Evolutionary conservation across 148 eudicot species (phyloP).

Genomic region (Silene conica): DNA sequence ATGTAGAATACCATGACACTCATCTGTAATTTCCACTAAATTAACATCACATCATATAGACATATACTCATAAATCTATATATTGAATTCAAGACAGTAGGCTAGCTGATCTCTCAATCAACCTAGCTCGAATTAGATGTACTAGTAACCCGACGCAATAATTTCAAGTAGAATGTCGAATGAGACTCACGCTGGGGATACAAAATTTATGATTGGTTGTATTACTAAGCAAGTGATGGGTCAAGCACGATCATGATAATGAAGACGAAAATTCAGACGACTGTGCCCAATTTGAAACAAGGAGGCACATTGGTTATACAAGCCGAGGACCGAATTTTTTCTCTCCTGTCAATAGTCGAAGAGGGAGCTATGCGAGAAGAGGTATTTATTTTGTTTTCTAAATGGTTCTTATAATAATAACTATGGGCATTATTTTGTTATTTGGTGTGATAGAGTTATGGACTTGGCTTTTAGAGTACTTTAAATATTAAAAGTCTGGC

Average conservation of each 20-base stretch:
- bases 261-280: conserved; percentile 36
- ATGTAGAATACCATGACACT: not conserved
- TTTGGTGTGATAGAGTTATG: not conserved
- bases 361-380: conserved; percentile 48
- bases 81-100: not conserved
- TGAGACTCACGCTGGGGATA: conserved; percentile 74
- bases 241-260: too few relatives aligned
- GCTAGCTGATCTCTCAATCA: not conserved
- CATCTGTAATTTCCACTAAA: not conserved
- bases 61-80: not conserved
- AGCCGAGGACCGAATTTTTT: conserved; percentile 32
- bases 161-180: not conserved
- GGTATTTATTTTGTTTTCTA: conserved; percentile 16
- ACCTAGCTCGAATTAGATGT: conserved; percentile 8
- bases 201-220: conserved; percentile 87
- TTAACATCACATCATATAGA: conserved; percentile 1
- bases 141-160: too few relatives aligned
- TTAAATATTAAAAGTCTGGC: too few relatives aligned
- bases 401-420: not conserved
- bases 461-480: too few relatives aligned
- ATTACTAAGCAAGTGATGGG: conserved; percentile 90
- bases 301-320: conserved; percentile 38
- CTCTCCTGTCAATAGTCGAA: conserved; percentile 44
- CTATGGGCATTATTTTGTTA: not conserved
- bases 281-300: conserved; percentile 38